Conservation (phyloP, 169 alveolate genomes). For the Plasmodium fragile region DNA sequence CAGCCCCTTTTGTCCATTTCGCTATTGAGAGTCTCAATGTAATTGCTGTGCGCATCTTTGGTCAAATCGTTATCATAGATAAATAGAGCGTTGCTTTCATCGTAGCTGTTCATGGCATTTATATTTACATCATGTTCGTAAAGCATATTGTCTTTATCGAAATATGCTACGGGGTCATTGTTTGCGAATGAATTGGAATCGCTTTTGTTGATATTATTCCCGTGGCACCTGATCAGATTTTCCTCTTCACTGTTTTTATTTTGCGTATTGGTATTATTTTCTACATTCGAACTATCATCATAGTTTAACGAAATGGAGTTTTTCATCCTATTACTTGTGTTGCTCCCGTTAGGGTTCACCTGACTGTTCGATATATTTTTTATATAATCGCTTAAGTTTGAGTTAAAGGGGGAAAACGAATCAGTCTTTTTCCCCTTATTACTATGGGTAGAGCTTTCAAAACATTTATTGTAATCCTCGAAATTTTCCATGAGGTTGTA, state of each 20-base stretch:
- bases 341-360: conserved; percentile 2
- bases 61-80: conserved; percentile 7
- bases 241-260: conserved; percentile 34
- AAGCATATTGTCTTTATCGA: not conserved
- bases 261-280: not conserved
- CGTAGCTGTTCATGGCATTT: conserved; percentile 5
- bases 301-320: conserved; percentile 22
- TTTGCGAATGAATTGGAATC: conserved; percentile 19
- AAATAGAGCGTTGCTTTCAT: conserved; percentile 21
- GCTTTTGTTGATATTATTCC: not conserved
- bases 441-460: conserved; percentile 22
- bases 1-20: not conserved
- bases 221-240: not conserved
- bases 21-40: conserved; percentile 28
- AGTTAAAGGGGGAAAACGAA: conserved; percentile 21
- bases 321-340: conserved; percentile 10
- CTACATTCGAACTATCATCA: conserved; percentile 10
- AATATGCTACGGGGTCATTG: conserved; percentile 12
- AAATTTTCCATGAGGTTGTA: conserved; percentile 59
- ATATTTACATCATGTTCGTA: conserved; percentile 33
- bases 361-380: conserved; percentile 39
- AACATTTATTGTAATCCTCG: conserved; percentile 40
- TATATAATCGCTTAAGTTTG: conserved; percentile 42
- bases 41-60: conserved; percentile 9
- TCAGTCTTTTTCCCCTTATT: conserved; percentile 15